Evolutionary conservation across 306 rosid genomes (phyloP), one percentile per base, ranked within the genome.

Genomic region (Arachis stenosperma): DNA sequence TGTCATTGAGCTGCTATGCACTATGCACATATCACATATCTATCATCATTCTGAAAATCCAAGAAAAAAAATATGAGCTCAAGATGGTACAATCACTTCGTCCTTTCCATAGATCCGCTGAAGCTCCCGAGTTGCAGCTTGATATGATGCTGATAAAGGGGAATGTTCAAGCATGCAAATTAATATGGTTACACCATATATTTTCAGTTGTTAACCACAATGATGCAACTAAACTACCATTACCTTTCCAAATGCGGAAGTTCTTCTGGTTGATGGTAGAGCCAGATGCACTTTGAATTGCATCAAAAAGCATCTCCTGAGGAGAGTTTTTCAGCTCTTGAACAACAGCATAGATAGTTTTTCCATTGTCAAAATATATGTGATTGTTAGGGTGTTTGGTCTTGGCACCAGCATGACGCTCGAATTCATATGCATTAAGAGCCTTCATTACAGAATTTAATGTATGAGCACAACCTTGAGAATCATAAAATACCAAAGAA

Each of bases 341-440:
- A 75, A 91, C 97, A 61, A 83, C 96, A 37, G 91, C 96, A 79
- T 94, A 91, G 66, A 91, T 88, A 82, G 97, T 89, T 84, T 91
- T 91, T 59, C 99, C 99, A 80, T 91, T 91, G 85, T 85, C 91
- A 71, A 91, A 94, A 81, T 86, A 91, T 58, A 94, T 91, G 84
- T 94, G 99, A 80, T 89, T 91, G 75, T 94, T 94, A 12, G 99
- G 96, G 84, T 91, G 97, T 79, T 91, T 94, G 75, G 99, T 91
- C 88, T 94, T 91, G 81, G 93, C 90, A 85, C 96, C 92, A 54
- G 96, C 97, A 67, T 94, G 96, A 60, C 91, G 90, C 83, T 94
- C 99, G 75, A 91, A 91, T 76, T 94, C 97, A 54, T 86, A 94
- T 15, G 99, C 97, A 83, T 94, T 94, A 65, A 91, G 95, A 78